Base-by-base conservation (phyloP, 2,329 filamentous ascomycete genomes). In the Anthostomella pinea region DNA sequence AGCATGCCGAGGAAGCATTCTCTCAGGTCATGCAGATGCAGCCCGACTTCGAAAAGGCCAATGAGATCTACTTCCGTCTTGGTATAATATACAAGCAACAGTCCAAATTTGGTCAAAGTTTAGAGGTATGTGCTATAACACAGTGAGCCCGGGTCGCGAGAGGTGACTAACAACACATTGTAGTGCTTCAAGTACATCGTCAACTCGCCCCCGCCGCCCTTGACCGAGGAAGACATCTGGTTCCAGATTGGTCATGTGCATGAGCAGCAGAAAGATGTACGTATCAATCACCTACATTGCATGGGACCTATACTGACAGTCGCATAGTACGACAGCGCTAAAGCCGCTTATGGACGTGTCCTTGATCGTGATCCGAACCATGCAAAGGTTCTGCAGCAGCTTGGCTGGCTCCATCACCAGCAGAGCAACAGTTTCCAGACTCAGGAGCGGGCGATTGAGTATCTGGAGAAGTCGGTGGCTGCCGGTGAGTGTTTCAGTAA, bases 11-110 rank as follows among this genome's bases (percentile, higher is more conserved):
- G 63, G 93, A 97, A 61, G 93, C 93, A 5, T 97, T 97, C 60
- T 96, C 91, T 2, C 88, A 97, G 59, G 93, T 98, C 45, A 97
- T 98, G 93, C 85, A 88, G 52, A 97, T 98, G 84, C 85, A 95
- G 56, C 93, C 91, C 4, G 84, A 89, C 53, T 97, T 97, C 52
- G 93, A 98, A 58, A 98, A 98, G 74, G 90, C 91, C 39, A 97
- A 97, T 57, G 93, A 98, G 63, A 97, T 98, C 35, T 98, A 97
- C 64, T 98, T 98, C 67, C 81, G 93, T 18, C 77, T 98, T 7
- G 93, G 93, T n/a, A 98, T 98, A 69, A 97, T 98, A 49, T 97
- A 97, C 72, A 98, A 98, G 64, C 91, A 97, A 57, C 93, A 97
- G 60, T 84, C 90, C 45, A 97, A 97, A 63, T 98, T 90, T 61